These are phyloP conservation scores for Neurospora sp. DNA, from an alignment of 495 filamentous ascomycete genomes.

Conservation along the genomic window DNA sequence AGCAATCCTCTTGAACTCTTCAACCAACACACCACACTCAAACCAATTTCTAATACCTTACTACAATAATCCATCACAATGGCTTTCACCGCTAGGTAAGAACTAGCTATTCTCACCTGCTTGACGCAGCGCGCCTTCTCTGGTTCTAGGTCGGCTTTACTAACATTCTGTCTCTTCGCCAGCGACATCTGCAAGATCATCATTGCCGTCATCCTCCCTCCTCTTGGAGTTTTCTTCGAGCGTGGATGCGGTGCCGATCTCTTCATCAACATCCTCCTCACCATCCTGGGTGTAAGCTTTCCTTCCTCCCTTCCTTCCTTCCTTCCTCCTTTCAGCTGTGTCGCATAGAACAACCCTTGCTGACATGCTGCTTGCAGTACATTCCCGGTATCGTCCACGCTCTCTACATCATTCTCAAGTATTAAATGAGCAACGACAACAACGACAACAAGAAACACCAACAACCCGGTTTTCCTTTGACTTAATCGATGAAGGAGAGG, in stretches of 20 bases:
- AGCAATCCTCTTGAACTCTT: neutral
- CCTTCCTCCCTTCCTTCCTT: neutral
- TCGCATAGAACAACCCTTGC: neutral
- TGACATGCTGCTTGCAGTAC: constrained; percentile 9
- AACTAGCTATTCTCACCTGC: neutral
- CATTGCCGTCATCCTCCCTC: constrained; percentile 77
- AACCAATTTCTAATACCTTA: neutral
- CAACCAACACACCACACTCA: neutral
- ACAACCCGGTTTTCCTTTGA: neutral
- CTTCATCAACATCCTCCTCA: constrained; percentile 86
- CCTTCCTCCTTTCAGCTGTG: neutral
- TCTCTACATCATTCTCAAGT: constrained; percentile 44
- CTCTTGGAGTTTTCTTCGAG: constrained; percentile 83
- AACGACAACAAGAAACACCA: neutral
- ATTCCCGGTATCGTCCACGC: constrained; percentile 59
- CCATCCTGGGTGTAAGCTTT: constrained; percentile 61
- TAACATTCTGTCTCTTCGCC: neutral
- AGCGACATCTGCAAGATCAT: constrained; percentile 93
- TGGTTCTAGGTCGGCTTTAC: neutral
- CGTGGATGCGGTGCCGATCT: constrained; percentile 79
- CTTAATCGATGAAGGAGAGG: neutral
- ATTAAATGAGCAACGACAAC: constrained; percentile 16
- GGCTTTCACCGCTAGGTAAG: constrained; percentile 58
- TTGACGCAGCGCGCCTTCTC: neutral
- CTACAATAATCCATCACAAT: constrained; percentile 27